Percentiles rank a stretch among this genome's conserved stretches.
Evolutionary conservation across 495 filamentous ascomycete species (phyloP).

Genomic region (Lasiosphaeria ovina): DNA sequence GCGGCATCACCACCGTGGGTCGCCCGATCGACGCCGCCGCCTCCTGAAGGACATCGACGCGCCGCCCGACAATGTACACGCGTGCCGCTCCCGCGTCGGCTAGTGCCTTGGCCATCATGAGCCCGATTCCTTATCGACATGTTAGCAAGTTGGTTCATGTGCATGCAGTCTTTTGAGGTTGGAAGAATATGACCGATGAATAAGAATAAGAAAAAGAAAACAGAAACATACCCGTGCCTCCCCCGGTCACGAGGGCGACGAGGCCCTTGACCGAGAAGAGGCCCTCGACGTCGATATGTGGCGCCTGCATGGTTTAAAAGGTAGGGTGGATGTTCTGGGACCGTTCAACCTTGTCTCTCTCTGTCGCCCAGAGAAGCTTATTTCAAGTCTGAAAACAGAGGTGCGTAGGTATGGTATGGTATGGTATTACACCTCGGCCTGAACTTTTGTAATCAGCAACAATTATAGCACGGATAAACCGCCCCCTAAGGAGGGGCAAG

Average conservation of each 20-base stretch:
- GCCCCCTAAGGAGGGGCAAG: too few species aligned
- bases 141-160: not conserved
- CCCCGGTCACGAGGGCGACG: conserved; percentile 63
- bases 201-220: not conserved
- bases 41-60: conserved; percentile 53
- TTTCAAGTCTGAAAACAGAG: not conserved
- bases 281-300: conserved; percentile 32
- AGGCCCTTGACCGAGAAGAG: conserved; percentile 60
- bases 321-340: not conserved
- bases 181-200: not conserved
- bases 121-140: conserved; percentile 55
- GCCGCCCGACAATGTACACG: conserved; percentile 72
- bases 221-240: conserved; percentile 52
- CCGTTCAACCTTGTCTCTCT: not conserved
- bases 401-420: not conserved
- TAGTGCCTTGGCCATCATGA: conserved; percentile 66
- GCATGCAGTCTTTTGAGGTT: not conserved
- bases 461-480: too few species aligned
- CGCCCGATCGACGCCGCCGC: conserved; percentile 42
- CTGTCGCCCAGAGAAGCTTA: not conserved
- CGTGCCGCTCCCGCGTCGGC: conserved; percentile 56
- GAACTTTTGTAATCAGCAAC: too few species aligned
- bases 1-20: conserved; percentile 50
- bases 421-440: too few species aligned
- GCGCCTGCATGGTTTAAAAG: conserved; percentile 7